Evolutionary conservation across 352 stramenopile genomes (phyloP), one percentile per base, ranked within the genome.

Genomic region (Pythium aristosporum): DNA sequence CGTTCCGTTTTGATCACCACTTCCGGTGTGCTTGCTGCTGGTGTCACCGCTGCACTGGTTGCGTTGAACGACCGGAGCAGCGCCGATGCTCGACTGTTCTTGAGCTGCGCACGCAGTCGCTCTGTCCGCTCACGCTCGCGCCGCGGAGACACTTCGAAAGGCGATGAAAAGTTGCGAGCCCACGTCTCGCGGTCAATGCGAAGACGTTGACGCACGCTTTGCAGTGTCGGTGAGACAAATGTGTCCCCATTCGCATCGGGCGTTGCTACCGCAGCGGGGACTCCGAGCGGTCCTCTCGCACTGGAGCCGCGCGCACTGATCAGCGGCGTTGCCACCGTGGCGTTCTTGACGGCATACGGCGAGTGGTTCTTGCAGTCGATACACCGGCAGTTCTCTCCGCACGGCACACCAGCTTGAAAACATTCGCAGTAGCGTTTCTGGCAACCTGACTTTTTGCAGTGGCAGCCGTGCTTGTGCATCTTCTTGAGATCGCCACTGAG

Each of bases 351-450:
- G 25, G 79, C 65, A 30, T 79, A 83, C 30, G 70, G 73, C 23
- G 75, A 73, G 52, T 92, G 82, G 59, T 94, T 94, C 55, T 92
- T 91, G 60, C 85, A 94, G 25, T 94, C 85, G 65, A 95, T 91
- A 59, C 90, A 97, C 28, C 94, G 91, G 66, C 90, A 97, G 67
- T 96, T 96, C 50, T 88, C 78, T 20, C 83, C 88, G 57, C 90
- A 97, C 15, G 80, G 69, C 8, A 96, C 82, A 8, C 83, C 88
- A 0, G 92, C 93, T 66, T 98, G 92, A 70, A 97, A 99, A 51
- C 96, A 99, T 74, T 99, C 96, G 71, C 96, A 99, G 71, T 99
- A 99, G 48, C 98, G 98, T 79, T 99, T 99, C 65, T 98, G 91
- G 61, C 96, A 99, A 2, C 88, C 91, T 21, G 88, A 98, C 68